Conservation (phyloP, 805 yeast species). For the Wickerhamomyces queroliae region DNA sequence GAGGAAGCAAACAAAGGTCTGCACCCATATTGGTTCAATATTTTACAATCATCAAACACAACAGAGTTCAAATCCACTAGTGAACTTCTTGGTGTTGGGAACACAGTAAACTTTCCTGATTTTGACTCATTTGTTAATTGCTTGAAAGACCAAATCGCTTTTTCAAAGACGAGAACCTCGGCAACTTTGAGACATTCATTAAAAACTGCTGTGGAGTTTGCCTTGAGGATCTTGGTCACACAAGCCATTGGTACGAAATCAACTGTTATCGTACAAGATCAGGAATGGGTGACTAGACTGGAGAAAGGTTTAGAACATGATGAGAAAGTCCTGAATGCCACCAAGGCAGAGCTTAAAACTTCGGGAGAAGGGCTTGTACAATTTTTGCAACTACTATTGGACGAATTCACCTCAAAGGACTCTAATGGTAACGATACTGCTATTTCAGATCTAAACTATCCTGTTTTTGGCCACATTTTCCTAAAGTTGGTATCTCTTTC, state of each 20-base stretch:
- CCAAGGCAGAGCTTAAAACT: conserved; percentile 18
- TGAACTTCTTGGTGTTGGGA: conserved; percentile 35
- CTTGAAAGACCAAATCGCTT: conserved; percentile 24
- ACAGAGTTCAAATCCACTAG: conserved; percentile 36
- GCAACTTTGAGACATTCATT: conserved; percentile 28
- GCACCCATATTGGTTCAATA: conserved; percentile 75
- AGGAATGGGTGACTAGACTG: conserved; percentile 65
- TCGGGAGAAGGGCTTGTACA: conserved; percentile 15
- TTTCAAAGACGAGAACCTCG: conserved; percentile 15
- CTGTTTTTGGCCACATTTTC: conserved; percentile 31
- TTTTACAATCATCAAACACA: conserved; percentile 41
- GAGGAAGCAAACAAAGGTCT: conserved; percentile 80
- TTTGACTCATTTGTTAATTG: conserved; percentile 35
- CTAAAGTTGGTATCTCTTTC: conserved; percentile 17
- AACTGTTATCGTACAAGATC: conserved; percentile 61
- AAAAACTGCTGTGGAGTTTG: conserved; percentile 43
- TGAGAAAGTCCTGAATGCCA: conserved; percentile 34
- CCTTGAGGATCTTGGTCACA: conserved; percentile 57
- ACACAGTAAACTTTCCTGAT: conserved; percentile 45
- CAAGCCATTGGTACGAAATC: conserved; percentile 46
- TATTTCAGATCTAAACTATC: conserved; percentile 19
- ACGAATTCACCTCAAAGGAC: conserved; percentile 25
- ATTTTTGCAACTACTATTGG: conserved; percentile 30
- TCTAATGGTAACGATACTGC: conserved; percentile 9
- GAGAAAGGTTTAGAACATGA: conserved; percentile 68